Base-by-base conservation (phyloP, 768 basidiomycete species). In the Tubosaeta sp. region DNA sequence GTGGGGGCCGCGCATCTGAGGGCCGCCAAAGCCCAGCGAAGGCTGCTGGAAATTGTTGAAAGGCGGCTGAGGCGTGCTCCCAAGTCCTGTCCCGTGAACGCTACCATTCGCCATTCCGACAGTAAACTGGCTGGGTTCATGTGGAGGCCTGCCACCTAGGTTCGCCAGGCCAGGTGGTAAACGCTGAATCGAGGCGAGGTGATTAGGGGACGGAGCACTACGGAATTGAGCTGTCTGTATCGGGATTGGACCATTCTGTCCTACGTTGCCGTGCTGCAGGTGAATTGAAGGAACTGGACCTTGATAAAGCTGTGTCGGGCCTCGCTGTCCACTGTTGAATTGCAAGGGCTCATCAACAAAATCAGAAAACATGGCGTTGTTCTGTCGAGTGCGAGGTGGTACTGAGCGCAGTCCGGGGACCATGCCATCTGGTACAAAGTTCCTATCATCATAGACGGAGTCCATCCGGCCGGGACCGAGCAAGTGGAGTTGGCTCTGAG, bases 371-470 rank as follows among this genome's bases (percentile, higher is more conserved):
- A 82, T 70, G 4, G 73, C 69, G 32, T 71, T 71, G 54, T 74
- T 74, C 55, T 86, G 83, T 43, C 86, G 76, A 61, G 71, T 77
- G 54, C 86, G 79, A 50, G 83, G 80, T 43, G 79, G 82, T 35
- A 76, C 77, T 29, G 84, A 77, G 35, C 90, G 84, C 31, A 92
- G 76, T 9, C 89, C 91, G 25, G 91, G 89, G 14, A 92, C 90
- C 81, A 92, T 82, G 27, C 86, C 87, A 69, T 92, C 88, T 10
- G 90, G 87, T 25, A 88, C 79, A 59, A 92, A 92, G 59, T 77
- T 82, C 56, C 88, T 78, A 60, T 88, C 88, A 48, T 91, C 86
- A 62, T 88, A 88, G 31, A 89, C 65, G 4, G 86, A 67, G 38
- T 90, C 88, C 37, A 85, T 71, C 22, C 84, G 84, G 58, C 61